Percentiles rank a stretch among this genome's conserved stretches.
These are phyloP conservation scores for Parietichytrium sp. DNA, from an alignment of 108 stramenopile genomes.

Conservation along the genomic window DNA sequence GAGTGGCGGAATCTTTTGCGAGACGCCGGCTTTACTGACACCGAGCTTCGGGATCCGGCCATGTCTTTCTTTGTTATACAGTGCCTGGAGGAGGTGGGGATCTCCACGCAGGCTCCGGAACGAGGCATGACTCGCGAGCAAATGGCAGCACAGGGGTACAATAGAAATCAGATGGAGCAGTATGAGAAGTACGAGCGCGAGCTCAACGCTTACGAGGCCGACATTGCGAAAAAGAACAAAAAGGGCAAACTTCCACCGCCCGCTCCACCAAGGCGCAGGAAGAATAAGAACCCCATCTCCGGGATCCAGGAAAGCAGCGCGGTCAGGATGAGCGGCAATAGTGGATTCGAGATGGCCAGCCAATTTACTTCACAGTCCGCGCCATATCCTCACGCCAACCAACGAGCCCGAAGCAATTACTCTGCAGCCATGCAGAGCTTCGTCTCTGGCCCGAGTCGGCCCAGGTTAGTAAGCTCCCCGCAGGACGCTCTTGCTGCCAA, in stretches of 20 bases:
- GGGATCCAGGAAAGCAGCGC: too few relatives aligned
- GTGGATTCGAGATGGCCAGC: too few relatives aligned
- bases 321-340: too few relatives aligned
- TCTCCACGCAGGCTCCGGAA: neutral
- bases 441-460: too few relatives aligned
- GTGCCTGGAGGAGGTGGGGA: neutral
- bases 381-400: too few relatives aligned
- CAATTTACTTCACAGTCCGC: too few relatives aligned
- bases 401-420: too few relatives aligned
- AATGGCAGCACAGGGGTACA: neutral
- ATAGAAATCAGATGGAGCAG: neutral
- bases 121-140: neutral
- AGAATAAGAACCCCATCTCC: too few relatives aligned
- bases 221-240: neutral
- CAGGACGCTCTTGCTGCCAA: too few relatives aligned
- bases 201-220: neutral
- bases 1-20: neutral
- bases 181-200: neutral
- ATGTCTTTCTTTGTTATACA: neutral
- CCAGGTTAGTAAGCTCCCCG: too few relatives aligned
- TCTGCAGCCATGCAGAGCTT: too few relatives aligned
- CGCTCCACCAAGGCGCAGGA: neutral
- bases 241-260: neutral
- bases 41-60: neutral
- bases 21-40: neutral